Evolutionary conservation across 345 rosid genomes (phyloP), one percentile per base, ranked within the genome.

Genomic region (Erysimum cheiranthoides): DNA sequence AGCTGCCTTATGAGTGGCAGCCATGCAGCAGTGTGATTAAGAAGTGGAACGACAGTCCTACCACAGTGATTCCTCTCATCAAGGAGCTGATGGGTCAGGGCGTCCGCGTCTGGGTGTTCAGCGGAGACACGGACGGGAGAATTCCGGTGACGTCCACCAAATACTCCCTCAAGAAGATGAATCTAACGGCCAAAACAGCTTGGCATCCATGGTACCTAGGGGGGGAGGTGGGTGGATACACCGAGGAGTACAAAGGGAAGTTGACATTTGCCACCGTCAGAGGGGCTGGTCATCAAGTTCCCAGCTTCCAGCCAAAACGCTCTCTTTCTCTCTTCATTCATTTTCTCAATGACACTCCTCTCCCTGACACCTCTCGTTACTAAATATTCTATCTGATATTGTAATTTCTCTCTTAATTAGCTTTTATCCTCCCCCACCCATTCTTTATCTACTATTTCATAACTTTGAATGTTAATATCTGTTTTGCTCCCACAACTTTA

Each of bases 241-340:
- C 95, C 1, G 82, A 89, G 68, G 92, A 85, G 40, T 94, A 90
- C 79, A 58, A 85, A 76, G 91, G 79, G 49, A 88, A 84, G 36
- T 32, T 92, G 68, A 94, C 92, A 39, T 86, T 90, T 70, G 88
- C 90, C 1, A 92, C 93, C 3, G 93, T 92, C 11, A 83, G 97
- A 84, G 95, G 85, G 16, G 97, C 98, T 40, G 98, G 98, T 17
- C 98, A 92, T 76, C 85, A 89, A 74, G 96, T 92, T 16, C 97
- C 98, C 8, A 92, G 95, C 66, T 92, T 78, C 80, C 95, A 92
- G 75, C 98, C 98, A 2, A 61, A 73, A 45, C 81, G 96, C 49
- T 89, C 97, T 18, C 96, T 94, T 71, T 80, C 96, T 5, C 76
- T 94, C 21, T 68, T 92, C 77, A 76, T 49, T 42, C 97, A 90